These are phyloP conservation scores for Schizosaccharomyces octosporus DNA, from an alignment of 805 yeast genomes.

Conservation along the genomic window DNA sequence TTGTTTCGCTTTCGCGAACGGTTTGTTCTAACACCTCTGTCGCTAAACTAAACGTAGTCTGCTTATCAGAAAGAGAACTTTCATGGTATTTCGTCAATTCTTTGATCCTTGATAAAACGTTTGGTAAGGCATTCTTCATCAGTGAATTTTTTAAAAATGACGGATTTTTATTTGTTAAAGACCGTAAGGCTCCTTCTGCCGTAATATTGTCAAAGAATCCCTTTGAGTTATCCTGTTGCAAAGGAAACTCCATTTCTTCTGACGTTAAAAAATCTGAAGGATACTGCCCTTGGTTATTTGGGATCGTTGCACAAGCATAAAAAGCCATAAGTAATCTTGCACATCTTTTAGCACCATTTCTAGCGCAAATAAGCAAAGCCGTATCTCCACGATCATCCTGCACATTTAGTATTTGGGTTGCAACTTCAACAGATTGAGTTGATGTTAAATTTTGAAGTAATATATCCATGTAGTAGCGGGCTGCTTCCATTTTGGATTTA, in stretches of 20 bases:
- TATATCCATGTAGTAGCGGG: slow-evolving; percentile 59
- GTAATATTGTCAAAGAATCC: too few relatives aligned
- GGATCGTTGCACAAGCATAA: slow-evolving; percentile 23
- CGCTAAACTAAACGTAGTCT: slow-evolving; percentile 7
- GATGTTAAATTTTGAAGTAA: slow-evolving; percentile 50
- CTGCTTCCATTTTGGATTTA: slow-evolving; percentile 45
- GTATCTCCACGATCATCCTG: slow-evolving; percentile 71
- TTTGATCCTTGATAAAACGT: slow-evolving; percentile 15
- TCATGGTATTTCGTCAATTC: slow-evolving; percentile 26
- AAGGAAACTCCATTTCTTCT: slow-evolving; percentile 10
- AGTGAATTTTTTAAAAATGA: neutral
- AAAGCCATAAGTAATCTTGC: slow-evolving; percentile 21
- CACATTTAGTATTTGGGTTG: slow-evolving; percentile 28
- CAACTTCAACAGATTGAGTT: slow-evolving; percentile 32
- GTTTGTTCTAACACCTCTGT: neutral
- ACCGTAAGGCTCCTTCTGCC: too few relatives aligned
- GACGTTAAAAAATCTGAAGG: slow-evolving; percentile 15
- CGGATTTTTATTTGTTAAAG: neutral
- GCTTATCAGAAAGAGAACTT: slow-evolving; percentile 28
- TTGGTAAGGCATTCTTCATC: slow-evolving; percentile 16
- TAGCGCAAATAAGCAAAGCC: slow-evolving; percentile 54
- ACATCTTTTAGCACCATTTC: slow-evolving; percentile 25
- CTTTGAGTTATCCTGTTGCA: slow-evolving; percentile 6
- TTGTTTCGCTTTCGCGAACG: neutral
- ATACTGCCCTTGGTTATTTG: slow-evolving; percentile 19